A percentile compares a stretch with the other conserved stretches of the same genome.
Conservation (phyloP, 371 early-diverging fungal genomes). For the Mortierella sp. region DNA sequence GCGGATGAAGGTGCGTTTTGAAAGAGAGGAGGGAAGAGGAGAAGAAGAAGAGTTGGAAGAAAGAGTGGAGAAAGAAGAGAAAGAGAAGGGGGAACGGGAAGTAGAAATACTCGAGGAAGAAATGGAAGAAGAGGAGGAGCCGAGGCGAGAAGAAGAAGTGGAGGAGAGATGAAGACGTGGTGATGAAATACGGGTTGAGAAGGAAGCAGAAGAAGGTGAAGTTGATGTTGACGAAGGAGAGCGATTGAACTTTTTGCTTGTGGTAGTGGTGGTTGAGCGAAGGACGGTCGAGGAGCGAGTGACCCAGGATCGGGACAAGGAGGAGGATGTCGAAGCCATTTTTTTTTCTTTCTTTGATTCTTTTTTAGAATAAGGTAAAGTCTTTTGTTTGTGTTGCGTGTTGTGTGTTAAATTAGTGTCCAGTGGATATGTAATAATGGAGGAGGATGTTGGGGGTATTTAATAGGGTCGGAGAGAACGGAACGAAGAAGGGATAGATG, state of each 20-base stretch:
- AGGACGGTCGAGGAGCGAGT: conserved; percentile 22
- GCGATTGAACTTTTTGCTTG: background rate
- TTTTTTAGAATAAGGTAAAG: background rate
- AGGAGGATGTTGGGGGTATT: conserved; percentile 6
- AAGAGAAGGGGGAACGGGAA: conserved; percentile 10
- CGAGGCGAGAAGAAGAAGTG: conserved; percentile 11
- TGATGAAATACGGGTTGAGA: background rate
- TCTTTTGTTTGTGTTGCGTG: background rate
- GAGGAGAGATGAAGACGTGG: conserved; percentile 14
- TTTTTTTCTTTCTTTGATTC: background rate
- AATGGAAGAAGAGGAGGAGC: background rate
- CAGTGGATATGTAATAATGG: background rate
- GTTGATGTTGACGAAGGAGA: conserved; percentile 8
- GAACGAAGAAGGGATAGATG: background rate
- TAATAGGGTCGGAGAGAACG: conserved; percentile 4
- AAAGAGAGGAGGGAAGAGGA: background rate
- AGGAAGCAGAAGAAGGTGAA: background rate
- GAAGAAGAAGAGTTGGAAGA: conserved; percentile 6
- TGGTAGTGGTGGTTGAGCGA: conserved; percentile 23
- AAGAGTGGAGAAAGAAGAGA: conserved; percentile 22
- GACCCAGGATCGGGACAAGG: conserved; percentile 22
- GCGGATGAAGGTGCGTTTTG: conserved; percentile 10
- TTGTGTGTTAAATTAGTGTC: background rate
- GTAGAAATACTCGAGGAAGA: background rate
- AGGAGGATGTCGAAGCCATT: conserved; percentile 23